These are phyloP conservation scores for Kwoniella dejecticola DNA, from an alignment of 768 basidiomycete species.

Conservation along the genomic window DNA sequence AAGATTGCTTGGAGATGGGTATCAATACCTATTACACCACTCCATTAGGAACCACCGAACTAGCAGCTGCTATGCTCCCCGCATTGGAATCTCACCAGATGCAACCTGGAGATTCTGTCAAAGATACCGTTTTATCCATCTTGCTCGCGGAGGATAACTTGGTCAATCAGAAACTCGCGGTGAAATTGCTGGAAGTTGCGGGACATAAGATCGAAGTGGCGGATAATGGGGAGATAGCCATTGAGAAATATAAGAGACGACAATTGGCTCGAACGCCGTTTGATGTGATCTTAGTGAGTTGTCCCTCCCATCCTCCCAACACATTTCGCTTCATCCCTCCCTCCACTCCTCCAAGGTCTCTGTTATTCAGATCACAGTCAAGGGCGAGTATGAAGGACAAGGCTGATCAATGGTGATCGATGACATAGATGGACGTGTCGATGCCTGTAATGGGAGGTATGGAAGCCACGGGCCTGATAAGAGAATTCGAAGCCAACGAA, in stretches of 20 bases:
- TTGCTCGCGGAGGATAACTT: constrained; percentile 95
- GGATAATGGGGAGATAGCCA: constrained; percentile 91
- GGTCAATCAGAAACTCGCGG: constrained; percentile 74
- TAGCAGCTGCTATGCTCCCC: constrained; percentile 86
- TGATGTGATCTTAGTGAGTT: constrained; percentile 84
- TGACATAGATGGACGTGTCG: constrained; percentile 86
- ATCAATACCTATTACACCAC: constrained; percentile 93
- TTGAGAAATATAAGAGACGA: constrained; percentile 66
- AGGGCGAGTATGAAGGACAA: no score
- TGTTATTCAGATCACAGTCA: no score
- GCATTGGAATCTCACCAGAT: constrained; percentile 94
- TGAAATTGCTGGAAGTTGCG: constrained; percentile 94
- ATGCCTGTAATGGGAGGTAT: constrained; percentile 83
- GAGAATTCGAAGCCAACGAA: constrained; percentile 75
- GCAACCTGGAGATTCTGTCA: constrained; percentile 79
- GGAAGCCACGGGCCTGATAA: constrained; percentile 92
- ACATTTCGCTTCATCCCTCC: no score
- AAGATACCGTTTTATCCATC: constrained; percentile 85
- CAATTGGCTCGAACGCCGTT: constrained; percentile 71
- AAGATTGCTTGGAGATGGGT: constrained; percentile 95
- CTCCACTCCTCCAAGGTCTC: no score
- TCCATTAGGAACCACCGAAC: constrained; percentile 81
- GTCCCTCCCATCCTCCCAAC: no score
- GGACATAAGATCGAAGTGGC: constrained; percentile 95
- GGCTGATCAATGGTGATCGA: not conserved